Conservation (phyloP, 371 early-diverging fungal genomes). For the Zopfochytrium polystomum region DNA sequence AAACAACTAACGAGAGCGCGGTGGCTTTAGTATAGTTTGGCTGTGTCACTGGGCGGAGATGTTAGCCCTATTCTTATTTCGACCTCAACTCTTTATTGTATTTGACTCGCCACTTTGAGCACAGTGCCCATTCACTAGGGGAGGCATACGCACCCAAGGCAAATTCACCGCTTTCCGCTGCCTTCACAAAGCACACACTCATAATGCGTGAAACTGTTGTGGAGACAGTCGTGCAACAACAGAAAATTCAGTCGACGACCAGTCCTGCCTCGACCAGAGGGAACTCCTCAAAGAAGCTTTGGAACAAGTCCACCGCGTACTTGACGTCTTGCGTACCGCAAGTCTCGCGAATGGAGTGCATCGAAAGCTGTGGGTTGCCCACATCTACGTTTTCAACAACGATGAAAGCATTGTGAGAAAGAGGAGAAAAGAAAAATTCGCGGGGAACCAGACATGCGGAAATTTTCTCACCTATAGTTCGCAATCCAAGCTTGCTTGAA, state of each 20-base stretch:
- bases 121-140: too few species aligned
- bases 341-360: constrained; percentile 96
- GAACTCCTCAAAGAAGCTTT: constrained; percentile 65
- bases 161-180: too few species aligned
- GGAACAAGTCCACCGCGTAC: constrained; percentile 77
- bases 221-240: too few species aligned
- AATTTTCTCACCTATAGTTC: constrained; percentile 73
- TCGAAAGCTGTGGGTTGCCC: constrained; percentile 90
- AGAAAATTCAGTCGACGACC: constrained; percentile 53
- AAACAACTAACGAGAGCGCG: too few species aligned
- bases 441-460: neutral
- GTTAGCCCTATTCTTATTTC: too few species aligned
- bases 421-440: neutral
- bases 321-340: constrained; percentile 87
- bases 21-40: too few species aligned
- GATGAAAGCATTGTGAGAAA: neutral
- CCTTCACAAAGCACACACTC: too few species aligned
- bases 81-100: too few species aligned
- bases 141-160: too few species aligned
- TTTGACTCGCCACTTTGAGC: too few species aligned
- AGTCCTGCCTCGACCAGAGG: constrained; percentile 53
- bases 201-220: too few species aligned
- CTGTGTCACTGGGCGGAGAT: too few species aligned
- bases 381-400: constrained; percentile 61
- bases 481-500: constrained; percentile 87